Conservation (phyloP, 2,329 filamentous ascomycete species). For the Neobulgaria alba region DNA sequence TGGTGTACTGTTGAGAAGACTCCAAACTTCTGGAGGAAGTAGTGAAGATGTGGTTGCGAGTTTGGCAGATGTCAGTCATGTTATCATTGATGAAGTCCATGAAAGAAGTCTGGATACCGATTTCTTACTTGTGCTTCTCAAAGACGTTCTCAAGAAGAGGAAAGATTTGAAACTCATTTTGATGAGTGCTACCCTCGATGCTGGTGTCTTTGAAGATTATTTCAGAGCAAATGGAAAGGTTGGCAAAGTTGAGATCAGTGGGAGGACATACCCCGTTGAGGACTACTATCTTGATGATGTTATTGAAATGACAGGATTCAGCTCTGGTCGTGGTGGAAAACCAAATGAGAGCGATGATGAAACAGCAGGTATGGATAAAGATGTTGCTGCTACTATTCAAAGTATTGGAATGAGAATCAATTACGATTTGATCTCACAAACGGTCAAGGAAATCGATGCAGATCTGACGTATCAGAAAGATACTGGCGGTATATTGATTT, state of each 20-base stretch:
- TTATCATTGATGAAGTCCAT: slow-evolving; percentile 95
- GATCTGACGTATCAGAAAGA: slow-evolving; percentile 57
- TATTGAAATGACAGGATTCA: slow-evolving; percentile 69
- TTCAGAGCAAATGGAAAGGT: slow-evolving; percentile 66
- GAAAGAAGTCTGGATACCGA: slow-evolving; percentile 92
- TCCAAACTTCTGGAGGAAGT: slow-evolving; percentile 82
- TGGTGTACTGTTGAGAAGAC: slow-evolving; percentile 77
- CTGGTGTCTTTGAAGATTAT: slow-evolving; percentile 74
- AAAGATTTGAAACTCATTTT: slow-evolving; percentile 82
- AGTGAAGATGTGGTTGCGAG: slow-evolving; percentile 74
- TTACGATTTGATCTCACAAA: slow-evolving; percentile 75
- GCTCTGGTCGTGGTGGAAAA: slow-evolving; percentile 33
- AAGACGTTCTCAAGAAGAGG: slow-evolving; percentile 67
- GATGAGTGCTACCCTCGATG: slow-evolving; percentile 95
- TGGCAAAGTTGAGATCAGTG: slow-evolving; percentile 76
- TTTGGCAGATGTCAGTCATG: slow-evolving; percentile 82
- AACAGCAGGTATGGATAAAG: slow-evolving; percentile 40
- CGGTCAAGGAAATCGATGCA: slow-evolving; percentile 71
- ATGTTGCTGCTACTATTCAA: slow-evolving; percentile 62
- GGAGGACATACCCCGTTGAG: slow-evolving; percentile 80
- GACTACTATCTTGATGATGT: slow-evolving; percentile 90
- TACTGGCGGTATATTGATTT: slow-evolving; percentile 87
- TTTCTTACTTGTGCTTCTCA: slow-evolving; percentile 79
- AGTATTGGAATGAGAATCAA: slow-evolving; percentile 78
- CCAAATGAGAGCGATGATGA: slow-evolving; percentile 35